Percentiles rank a stretch among this genome's conserved stretches.
Conservation (phyloP, 2,329 filamentous ascomycete genomes). For the Beauveria medogensis region DNA sequence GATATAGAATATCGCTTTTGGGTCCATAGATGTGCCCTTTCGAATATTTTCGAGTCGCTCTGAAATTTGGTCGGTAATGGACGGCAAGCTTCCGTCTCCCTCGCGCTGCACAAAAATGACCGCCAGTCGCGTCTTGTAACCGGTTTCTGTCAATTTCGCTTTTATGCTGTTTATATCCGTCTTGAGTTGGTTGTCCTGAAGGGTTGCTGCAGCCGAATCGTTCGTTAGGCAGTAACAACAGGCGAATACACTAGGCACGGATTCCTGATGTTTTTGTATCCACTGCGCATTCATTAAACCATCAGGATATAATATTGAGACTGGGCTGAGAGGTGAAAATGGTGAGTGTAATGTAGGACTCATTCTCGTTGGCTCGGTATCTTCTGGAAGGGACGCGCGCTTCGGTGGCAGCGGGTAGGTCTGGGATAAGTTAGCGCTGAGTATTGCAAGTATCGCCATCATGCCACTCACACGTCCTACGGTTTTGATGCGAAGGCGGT, state of each 20-base stretch:
- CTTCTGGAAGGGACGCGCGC: constrained; percentile 44
- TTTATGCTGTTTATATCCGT: constrained; percentile 76
- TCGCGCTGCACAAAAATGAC: constrained; percentile 46
- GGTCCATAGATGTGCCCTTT: constrained; percentile 69
- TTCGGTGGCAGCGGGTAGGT: constrained; percentile 50
- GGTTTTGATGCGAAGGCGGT: constrained; percentile 60
- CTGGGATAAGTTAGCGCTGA: constrained; percentile 25
- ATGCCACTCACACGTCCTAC: constrained; percentile 67
- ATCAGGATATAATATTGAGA: constrained; percentile 79
- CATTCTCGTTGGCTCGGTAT: constrained; percentile 38
- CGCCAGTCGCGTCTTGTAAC: constrained; percentile 70
- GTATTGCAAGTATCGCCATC: constrained; percentile 11
- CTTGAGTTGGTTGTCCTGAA: constrained; percentile 84
- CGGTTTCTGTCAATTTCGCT: constrained; percentile 55
- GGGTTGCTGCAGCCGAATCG: constrained; percentile 62
- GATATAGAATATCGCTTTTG: constrained; percentile 79
- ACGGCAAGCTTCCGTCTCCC: constrained; percentile 18
- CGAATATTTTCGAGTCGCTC: constrained; percentile 74
- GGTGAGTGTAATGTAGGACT: constrained; percentile 72
- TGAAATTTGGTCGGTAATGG: constrained; percentile 56
- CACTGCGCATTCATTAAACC: constrained; percentile 75
- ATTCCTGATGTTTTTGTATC: constrained; percentile 81
- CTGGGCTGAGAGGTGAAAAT: constrained; percentile 79
- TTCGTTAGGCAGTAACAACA: constrained; percentile 73
- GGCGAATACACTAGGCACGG: constrained; percentile 72